phyloP scores from a whole-genome alignment of 345 rosid species.

The Cardamine chenopodiifolia region DNA sequence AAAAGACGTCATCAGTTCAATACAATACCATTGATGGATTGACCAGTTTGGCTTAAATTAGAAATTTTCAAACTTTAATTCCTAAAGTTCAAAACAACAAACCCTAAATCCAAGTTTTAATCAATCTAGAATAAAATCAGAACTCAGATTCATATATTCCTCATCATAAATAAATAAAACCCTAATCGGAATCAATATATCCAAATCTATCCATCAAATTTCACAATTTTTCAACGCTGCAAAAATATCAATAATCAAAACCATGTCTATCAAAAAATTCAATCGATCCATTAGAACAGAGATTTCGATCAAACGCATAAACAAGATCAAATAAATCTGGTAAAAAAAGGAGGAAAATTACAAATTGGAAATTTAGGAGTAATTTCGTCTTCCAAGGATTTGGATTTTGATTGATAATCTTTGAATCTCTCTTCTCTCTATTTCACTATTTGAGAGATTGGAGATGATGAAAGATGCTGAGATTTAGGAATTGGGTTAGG shows the following conservation, averaged over 20 bases:
- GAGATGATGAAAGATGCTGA: constrained; percentile 41
- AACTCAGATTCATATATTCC: constrained; percentile 14
- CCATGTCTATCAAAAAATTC: constrained; percentile 11
- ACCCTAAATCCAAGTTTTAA: background rate
- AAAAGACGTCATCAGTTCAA: background rate
- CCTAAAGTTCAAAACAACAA: constrained; percentile 13
- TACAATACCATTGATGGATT: background rate
- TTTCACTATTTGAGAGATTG: constrained; percentile 33
- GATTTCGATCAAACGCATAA: constrained; percentile 16
- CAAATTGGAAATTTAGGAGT: constrained; percentile 36
- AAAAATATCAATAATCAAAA: constrained; percentile 2
- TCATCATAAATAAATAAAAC: background rate
- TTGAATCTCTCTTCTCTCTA: constrained; percentile 2
- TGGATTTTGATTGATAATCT: constrained; percentile 24
- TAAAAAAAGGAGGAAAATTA: constrained; percentile 40
- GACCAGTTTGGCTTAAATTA: constrained; percentile 20
- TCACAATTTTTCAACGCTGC: constrained; percentile 21
- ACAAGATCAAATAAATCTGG: background rate
- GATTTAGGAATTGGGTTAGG: constrained; percentile 41
- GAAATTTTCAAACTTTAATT: background rate
- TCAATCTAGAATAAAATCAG: constrained; percentile 14
- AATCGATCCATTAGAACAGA: constrained; percentile 15
- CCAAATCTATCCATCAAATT: background rate
- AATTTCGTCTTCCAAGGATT: constrained; percentile 27
- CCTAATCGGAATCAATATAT: constrained; percentile 24